phyloP scores from a whole-genome alignment of 2,329 filamentous ascomycete species.

The Chrysosporium keratinophilum region DNA sequence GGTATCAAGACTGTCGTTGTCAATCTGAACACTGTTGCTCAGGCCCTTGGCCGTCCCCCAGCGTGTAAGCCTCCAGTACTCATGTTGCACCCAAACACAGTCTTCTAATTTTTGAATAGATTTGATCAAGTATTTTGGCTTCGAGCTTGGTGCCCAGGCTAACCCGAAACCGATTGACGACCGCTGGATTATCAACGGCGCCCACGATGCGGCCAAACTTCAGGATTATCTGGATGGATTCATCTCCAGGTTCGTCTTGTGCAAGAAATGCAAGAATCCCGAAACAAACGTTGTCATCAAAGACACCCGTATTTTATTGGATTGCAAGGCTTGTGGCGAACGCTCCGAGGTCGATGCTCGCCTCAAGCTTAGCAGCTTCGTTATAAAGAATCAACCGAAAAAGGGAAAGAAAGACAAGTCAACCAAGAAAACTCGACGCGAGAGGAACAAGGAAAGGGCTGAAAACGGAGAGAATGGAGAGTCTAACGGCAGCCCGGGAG shows the following conservation, averaged over 20 bases:
- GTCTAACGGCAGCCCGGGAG: slow-evolving; percentile 53
- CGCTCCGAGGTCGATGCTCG: slow-evolving; percentile 83
- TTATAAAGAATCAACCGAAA: slow-evolving; percentile 84
- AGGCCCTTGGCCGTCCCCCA: slow-evolving; percentile 82
- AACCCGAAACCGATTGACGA: slow-evolving; percentile 96
- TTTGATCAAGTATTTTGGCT: slow-evolving; percentile 99
- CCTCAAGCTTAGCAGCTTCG: slow-evolving; percentile 93
- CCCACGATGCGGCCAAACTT: slow-evolving; percentile 87
- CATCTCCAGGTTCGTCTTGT: slow-evolving; percentile 97
- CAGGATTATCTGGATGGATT: slow-evolving; percentile 98
- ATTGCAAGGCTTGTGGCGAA: slow-evolving; percentile 98
- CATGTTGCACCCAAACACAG: neutral
- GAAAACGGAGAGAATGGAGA: slow-evolving; percentile 46
- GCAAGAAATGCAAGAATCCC: slow-evolving; percentile 99
- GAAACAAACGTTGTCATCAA: slow-evolving; percentile 96
- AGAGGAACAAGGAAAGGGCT: slow-evolving; percentile 66
- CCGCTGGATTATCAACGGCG: slow-evolving; percentile 99
- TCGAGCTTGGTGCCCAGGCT: slow-evolving; percentile 96
- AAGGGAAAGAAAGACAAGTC: slow-evolving; percentile 95
- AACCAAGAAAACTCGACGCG: slow-evolving; percentile 71
- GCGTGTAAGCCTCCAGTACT: slow-evolving; percentile 43
- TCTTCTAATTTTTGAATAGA: slow-evolving; percentile 33
- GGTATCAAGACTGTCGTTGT: slow-evolving; percentile 98
- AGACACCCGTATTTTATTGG: slow-evolving; percentile 79
- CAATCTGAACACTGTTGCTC: slow-evolving; percentile 88